Conservation (phyloP, 129 eudicot genomes). For the Centaurea solstitialis region DNA sequence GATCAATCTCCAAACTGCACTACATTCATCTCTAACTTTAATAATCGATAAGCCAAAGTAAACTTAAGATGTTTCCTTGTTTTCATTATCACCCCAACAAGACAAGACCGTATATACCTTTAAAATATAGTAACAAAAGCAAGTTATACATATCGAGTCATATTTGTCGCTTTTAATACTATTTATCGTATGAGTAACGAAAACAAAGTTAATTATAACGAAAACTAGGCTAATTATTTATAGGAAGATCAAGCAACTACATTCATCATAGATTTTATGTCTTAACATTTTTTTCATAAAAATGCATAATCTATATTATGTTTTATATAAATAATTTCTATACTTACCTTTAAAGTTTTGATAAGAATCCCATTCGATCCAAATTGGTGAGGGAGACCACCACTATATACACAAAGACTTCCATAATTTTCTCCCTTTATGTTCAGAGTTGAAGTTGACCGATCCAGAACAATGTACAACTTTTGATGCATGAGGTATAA, state of each 20-base stretch:
- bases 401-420: conserved; percentile 1
- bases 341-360: not conserved
- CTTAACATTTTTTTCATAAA: not conserved
- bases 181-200: not conserved
- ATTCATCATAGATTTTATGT: no score
- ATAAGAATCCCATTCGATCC: not conserved
- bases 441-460: not conserved
- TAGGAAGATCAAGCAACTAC: not conserved
- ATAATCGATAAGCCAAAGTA: no score
- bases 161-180: no score
- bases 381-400: conserved; percentile 12
- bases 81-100: no score
- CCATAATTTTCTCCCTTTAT: not conserved
- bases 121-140: no score
- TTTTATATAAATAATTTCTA: not conserved
- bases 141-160: no score
- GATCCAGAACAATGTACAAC: conserved; percentile 19
- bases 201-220: not conserved
- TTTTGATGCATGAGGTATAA: not conserved
- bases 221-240: no score
- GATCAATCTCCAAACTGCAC: no score
- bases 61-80: no score
- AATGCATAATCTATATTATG: not conserved
- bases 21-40: no score
- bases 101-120: no score